Base-by-base conservation (phyloP, 257 asterid genomes). In the Ophiorrhiza pumila region DNA sequence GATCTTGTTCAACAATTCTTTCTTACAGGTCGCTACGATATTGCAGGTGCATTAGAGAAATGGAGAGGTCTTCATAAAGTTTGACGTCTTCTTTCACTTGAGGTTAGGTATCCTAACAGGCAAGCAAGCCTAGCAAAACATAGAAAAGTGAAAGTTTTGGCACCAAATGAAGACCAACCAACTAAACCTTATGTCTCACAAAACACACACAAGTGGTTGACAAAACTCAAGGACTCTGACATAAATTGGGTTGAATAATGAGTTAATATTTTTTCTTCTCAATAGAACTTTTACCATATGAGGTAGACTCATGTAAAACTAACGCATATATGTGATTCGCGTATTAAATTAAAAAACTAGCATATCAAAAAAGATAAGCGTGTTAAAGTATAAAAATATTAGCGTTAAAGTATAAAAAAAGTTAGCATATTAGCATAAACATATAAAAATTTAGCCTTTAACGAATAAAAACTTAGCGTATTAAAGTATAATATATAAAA, bases 51-150 rank as follows among this genome's bases (percentile, higher is more conserved):
- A 34, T 77, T 93, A 82, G 97, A 93, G 87, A 93, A 91, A 88
- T 93, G 98, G 98, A 97, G 97, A 73, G 98, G 98, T 70, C 81
- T 91, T 64, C 98, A 91, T 59, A 96, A 93, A 83, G 98, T 93
- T 46, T 89, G 97, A 1, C 90, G 96, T 9, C 97, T 93, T 39
- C 82, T 93, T 29, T 84, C 96, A 1, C 92, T 93, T 35, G 89
- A 88, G 81, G 96, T 89, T 71, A 86, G 96, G 79, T 91, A 89
- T 75, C 96, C 95, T 0, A 87, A 83, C 82, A 81, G 98, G 72
- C 92, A 83, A 79, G 60, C 81, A 65, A 79, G 77, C 67, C 84
- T 79, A 39, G 76, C 86, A 32, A 88, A 82, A 74, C 96, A 91
- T 56, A 93, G 78, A 84, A 87, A 84, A 78, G 75, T 15, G 15